Base-by-base conservation (phyloP, 495 filamentous ascomycete genomes). In the Penicillium goetzii region DNA sequence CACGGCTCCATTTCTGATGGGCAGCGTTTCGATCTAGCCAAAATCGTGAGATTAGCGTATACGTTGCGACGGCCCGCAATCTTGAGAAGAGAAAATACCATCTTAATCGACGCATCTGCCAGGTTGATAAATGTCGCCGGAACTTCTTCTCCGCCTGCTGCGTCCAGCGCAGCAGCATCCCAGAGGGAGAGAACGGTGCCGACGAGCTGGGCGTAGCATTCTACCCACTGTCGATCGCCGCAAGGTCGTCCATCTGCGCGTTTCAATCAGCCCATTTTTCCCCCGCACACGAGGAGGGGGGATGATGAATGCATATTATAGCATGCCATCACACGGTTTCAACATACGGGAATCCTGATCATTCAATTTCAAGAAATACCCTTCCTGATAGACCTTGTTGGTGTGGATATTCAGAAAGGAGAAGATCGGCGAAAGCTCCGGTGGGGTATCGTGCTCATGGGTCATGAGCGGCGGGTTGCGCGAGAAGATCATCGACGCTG, bases 311-410 rank as follows among this genome's bases (percentile, higher is more conserved):
- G 21, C 19, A 23, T 11, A 30, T n/a, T 28, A 10, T 5, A n/a
- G 10, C 34, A 23, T 23, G 0, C 21, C 14, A 14, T 21, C 36
- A 10, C 17, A 23, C 25, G 54, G 19, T 17, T 25, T 4, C 1
- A 30, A 84, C 90, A 58, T 84, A 97, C 93, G 86, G 43, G 85
- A 87, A 75, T 97, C 95, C 61, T 97, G 83, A 72, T 99, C 95
- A 75, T 96, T 93, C 47, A 98, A 75, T 74, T 98, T 99, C 68
- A 99, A 72, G 63, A 99, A 98, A 72, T 98, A 99, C 15, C 95
- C 95, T 77, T 99, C 95, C 50, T 97, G 92, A 73, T 97, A 99
- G 52, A 98, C 80, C 78, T 98, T 99, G 74, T 97, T 97, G 12
- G 86, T 87, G 76, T 98, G 96, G 74, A 90, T 96, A 76, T 97